Evolutionary conservation across 768 basidiomycete species (phyloP).

Genomic region (Lanmaoa pseudosensibilis): DNA sequence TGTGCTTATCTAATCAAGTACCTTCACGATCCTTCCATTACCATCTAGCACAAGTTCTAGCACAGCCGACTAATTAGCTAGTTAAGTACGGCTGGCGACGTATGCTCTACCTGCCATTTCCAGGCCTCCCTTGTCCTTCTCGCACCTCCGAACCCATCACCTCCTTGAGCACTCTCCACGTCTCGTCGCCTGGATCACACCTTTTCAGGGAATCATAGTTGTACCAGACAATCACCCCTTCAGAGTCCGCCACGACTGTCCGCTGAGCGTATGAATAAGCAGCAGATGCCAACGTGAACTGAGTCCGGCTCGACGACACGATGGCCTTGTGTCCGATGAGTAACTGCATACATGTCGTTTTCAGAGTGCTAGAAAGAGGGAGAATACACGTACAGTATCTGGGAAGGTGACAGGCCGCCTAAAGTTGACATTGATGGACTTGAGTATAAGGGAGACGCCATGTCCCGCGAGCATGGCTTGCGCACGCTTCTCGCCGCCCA

Average conservation of each 20-base stretch:
- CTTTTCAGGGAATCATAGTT: slow-evolving; percentile 69
- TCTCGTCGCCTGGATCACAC: slow-evolving; percentile 57
- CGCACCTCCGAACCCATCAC: slow-evolving; percentile 21
- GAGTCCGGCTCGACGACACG: slow-evolving; percentile 36
- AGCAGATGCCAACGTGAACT: slow-evolving; percentile 51
- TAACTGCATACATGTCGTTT: slow-evolving; percentile 39
- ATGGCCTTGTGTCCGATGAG: slow-evolving; percentile 62
- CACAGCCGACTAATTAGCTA: background rate
- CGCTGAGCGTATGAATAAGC: slow-evolving; percentile 67
- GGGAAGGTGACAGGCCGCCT: slow-evolving; percentile 73
- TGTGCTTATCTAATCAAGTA: slow-evolving; percentile 16
- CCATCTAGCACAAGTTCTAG: slow-evolving; percentile 5
- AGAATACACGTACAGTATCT: slow-evolving; percentile 56
- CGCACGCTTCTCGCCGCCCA: slow-evolving; percentile 58
- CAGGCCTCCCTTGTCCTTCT: slow-evolving; percentile 10
- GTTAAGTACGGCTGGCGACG: background rate
- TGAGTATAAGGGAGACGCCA: slow-evolving; percentile 74
- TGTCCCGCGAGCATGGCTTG: slow-evolving; percentile 59
- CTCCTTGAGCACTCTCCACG: slow-evolving; percentile 35
- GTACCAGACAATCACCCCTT: slow-evolving; percentile 73
- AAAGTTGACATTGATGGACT: slow-evolving; percentile 66
- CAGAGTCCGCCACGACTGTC: slow-evolving; percentile 62
- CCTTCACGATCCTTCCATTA: slow-evolving; percentile 15
- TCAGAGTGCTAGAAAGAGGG: slow-evolving; percentile 2
- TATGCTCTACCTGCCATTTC: background rate